Evolutionary conservation across 495 filamentous ascomycete genomes (phyloP).

Genomic region (Barbatosphaeria neglecta): DNA sequence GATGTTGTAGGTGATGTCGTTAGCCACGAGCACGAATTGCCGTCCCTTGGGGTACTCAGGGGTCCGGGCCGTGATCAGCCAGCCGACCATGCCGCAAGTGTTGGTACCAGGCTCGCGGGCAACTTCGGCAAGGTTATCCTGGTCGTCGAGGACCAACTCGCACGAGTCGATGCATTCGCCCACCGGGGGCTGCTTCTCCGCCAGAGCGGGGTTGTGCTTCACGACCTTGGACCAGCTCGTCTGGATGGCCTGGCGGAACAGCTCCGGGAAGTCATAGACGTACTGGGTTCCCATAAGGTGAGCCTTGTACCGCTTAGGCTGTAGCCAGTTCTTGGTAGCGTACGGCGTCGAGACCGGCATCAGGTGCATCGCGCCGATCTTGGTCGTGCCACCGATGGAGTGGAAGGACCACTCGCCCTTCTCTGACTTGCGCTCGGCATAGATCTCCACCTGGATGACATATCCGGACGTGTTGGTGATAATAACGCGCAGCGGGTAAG

Average conservation of each 20-base stretch:
- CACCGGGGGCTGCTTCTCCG: constrained; percentile 67
- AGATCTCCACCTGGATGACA: constrained; percentile 94
- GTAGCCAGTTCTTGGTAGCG: constrained; percentile 94
- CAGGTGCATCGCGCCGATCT: constrained; percentile 92
- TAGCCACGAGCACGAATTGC: constrained; percentile 90
- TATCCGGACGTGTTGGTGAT: constrained; percentile 99
- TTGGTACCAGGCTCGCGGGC: constrained; percentile 90
- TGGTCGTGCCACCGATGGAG: constrained; percentile 86
- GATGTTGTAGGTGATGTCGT: constrained; percentile 98
- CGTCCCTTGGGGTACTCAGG: constrained; percentile 93
- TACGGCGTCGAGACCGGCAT: constrained; percentile 84
- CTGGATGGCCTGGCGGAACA: constrained; percentile 95
- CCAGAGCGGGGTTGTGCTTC: constrained; percentile 55
- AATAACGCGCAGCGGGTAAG: constrained; percentile 88
- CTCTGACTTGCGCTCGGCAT: constrained; percentile 94
- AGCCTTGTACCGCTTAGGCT: constrained; percentile 98
- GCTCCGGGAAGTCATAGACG: constrained; percentile 98
- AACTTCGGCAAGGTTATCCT: constrained; percentile 84
- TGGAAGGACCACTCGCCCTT: constrained; percentile 97
- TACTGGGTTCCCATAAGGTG: constrained; percentile 99
- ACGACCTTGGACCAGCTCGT: constrained; percentile 78
- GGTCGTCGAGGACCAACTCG: constrained; percentile 88
- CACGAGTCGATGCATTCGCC: constrained; percentile 93
- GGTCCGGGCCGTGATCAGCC: constrained; percentile 91
- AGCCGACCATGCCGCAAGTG: constrained; percentile 94